A percentile compares a stretch with the other conserved stretches of the same genome.
Evolutionary conservation across 768 basidiomycete genomes (phyloP).

Genomic region (Coprinopsis sp.): DNA sequence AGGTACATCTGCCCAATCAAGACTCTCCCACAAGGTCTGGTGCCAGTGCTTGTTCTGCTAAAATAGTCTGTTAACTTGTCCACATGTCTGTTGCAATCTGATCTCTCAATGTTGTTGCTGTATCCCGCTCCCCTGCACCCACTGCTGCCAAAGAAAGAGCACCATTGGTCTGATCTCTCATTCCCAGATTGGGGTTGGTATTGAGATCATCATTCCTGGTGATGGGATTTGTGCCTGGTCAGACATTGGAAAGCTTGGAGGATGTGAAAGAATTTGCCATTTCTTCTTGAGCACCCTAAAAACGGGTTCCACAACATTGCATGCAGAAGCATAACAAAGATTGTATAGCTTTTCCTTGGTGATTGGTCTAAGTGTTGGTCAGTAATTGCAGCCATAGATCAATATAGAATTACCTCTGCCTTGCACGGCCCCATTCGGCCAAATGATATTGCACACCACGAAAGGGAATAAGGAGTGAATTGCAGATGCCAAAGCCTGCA

Average conservation of each 20-base stretch:
- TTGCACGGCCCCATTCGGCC: constrained; percentile 24
- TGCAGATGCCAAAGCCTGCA: constrained; percentile 24
- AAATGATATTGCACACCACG: constrained; percentile 28
- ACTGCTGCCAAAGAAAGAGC: constrained; percentile 23
- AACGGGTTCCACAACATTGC: constrained; percentile 35
- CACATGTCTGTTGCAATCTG: constrained; percentile 20
- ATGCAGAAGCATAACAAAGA: constrained; percentile 32
- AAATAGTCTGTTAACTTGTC: constrained; percentile 8
- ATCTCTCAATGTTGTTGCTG: constrained; percentile 8
- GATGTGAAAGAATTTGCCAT: constrained; percentile 14
- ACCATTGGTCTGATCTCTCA: not conserved
- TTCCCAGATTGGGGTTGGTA: not conserved
- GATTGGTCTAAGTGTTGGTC: constrained; percentile 25
- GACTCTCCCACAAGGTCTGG: constrained; percentile 3
- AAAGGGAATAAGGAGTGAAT: constrained; percentile 29
- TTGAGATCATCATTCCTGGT: constrained; percentile 13
- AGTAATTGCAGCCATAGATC: constrained; percentile 14
- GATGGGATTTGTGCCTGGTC: constrained; percentile 19
- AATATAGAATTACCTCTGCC: constrained; percentile 8
- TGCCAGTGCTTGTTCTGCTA: not conserved
- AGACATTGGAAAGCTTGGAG: constrained; percentile 15
- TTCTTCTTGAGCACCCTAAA: constrained; percentile 34
- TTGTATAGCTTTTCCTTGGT: constrained; percentile 39
- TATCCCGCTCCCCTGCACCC: not conserved
- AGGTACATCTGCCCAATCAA: constrained; percentile 2